Base-by-base conservation (phyloP, 306 rosid genomes). In the Ammopiptanthus mongolicus region DNA sequence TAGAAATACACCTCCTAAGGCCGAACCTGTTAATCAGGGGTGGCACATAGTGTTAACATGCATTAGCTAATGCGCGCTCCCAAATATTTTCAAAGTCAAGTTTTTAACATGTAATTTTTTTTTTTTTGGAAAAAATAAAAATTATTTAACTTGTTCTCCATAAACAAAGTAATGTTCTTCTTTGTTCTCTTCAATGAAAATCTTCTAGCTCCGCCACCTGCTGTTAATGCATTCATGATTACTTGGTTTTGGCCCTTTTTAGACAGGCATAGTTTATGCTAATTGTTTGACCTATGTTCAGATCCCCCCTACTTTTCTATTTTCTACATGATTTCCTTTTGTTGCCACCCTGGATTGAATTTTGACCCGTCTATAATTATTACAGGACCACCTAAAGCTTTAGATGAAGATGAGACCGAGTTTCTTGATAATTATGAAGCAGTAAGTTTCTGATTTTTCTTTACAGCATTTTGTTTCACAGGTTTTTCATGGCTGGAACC, bases 381-480 rank as follows among this genome's bases (percentile, higher is more conserved):
- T 61, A 37, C 81, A 94, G 96, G 98, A 75, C 98, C 98, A 8
- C 97, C 98, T 48, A 95, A 95, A 87, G 95, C 98, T 79, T 84
- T 95, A 85, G 98, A 95, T 1, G 97, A 91, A 19, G 98, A 95
- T 4, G 98, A 91, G 91, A 87, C 96, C 0, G 97, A 94, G 74
- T 94, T 94, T 81, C 97, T 95, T 72, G 97, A 95, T 11, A 89
- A 73, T 14, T 81, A 75, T 71, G 97, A 95, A 82, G 53, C 53
- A 42, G 96, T 94, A 62, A 74, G 84, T 46, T 65, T 70, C n/a
- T 64, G 52, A 14, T 53, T 80, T 61, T 53, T n/a, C 55, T 62
- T 34, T 61, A 10, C 59, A 60, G 57, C 23, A 7, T 65, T 15
- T 52, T 74, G 48, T 59, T 78, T 66, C 34, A 63, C 29, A 14